Evolutionary conservation across 75 land plant species (phyloP), one percentile per base, ranked within the genome.

Genomic region (Selaginella moellendorffii): DNA sequence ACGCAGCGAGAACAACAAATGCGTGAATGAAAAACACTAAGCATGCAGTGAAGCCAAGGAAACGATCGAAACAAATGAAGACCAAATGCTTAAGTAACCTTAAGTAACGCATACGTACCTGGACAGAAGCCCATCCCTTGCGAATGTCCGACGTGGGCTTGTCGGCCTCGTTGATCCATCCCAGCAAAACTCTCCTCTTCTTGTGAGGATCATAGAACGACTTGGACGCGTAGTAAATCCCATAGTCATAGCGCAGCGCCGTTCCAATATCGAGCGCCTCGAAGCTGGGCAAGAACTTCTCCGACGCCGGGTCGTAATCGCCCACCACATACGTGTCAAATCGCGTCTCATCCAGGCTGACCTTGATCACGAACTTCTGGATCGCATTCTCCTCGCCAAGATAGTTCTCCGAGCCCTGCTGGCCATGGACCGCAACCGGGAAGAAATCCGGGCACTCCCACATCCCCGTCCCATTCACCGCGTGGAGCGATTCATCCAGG

Each of bases 391-490:
- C 14, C 5, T 5, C 10, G 14, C 46, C 14, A 5, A 14, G 46
- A 14, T 36, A 36, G 10, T 36, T 36, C 46, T 36, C 10, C 46
- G 14, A 36, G 10, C 46, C 46, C 10, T 36, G 5, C 46, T 36
- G 5, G 1, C 26, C 19, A 20, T 1, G 28, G 46, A 62, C 24
- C 2, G 72, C 29, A 23, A 65, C 67, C 21, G 59, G 59, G 59
- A 56, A 56, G 18, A 56, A 56, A 10, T 62, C 62, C 1, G 65
- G 62, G 23, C 66, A 71, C 17, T 87, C 91, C 91, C 86, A 87
- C 84, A 84, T 84, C 26, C 92, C 92, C 14, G 77, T 77, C 5
- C 28, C 62, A 0, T 28, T n/a, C 0, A 53, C 54, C 0, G 77
- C 71, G 36, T 82, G 80, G 8, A 87, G 23, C 0, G 76, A 74